These are phyloP conservation scores for Allantophomopsis cytisporea DNA, from an alignment of 2,329 filamentous ascomycete species.

Conservation along the genomic window DNA sequence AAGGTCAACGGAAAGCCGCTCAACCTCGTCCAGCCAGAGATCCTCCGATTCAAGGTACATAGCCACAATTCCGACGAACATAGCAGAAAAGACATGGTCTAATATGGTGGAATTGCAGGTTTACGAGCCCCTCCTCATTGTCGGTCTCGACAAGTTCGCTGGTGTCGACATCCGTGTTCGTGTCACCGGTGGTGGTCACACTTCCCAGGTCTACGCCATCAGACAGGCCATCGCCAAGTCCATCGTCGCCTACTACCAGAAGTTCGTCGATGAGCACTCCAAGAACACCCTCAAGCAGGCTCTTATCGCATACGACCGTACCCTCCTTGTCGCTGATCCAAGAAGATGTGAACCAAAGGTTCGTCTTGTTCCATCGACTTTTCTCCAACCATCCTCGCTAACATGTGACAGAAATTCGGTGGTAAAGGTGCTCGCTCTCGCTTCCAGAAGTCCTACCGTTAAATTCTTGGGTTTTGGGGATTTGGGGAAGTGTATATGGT, in stretches of 20 bases:
- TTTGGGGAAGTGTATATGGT: conserved; percentile 17
- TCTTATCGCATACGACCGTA: conserved; percentile 90
- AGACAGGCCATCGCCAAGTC: conserved; percentile 98
- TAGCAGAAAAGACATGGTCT: neutral
- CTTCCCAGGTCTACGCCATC: conserved; percentile 94
- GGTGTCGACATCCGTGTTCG: conserved; percentile 95
- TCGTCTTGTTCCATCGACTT: conserved; percentile 26
- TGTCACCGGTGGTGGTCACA: conserved; percentile 94
- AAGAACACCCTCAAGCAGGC: conserved; percentile 99
- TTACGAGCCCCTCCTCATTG: conserved; percentile 96
- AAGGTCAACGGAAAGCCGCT: conserved; percentile 98
- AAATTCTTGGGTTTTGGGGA: conserved; percentile 28
- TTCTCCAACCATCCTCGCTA: conserved; percentile 7
- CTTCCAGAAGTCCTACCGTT: conserved; percentile 99
- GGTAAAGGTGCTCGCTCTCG: conserved; percentile 88
- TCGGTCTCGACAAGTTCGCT: conserved; percentile 95
- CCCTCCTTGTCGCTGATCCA: conserved; percentile 97
- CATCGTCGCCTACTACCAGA: conserved; percentile 98
- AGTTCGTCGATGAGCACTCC: conserved; percentile 99
- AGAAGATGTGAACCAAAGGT: conserved; percentile 97
- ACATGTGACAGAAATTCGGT: conserved; percentile 35
- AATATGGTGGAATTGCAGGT: conserved; percentile 36
- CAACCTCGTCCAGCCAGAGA: conserved; percentile 84
- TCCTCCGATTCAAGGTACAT: conserved; percentile 85
- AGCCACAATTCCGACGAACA: neutral